Evolutionary conservation across 306 rosid genomes (phyloP).

Genomic region (Quercus suber): DNA sequence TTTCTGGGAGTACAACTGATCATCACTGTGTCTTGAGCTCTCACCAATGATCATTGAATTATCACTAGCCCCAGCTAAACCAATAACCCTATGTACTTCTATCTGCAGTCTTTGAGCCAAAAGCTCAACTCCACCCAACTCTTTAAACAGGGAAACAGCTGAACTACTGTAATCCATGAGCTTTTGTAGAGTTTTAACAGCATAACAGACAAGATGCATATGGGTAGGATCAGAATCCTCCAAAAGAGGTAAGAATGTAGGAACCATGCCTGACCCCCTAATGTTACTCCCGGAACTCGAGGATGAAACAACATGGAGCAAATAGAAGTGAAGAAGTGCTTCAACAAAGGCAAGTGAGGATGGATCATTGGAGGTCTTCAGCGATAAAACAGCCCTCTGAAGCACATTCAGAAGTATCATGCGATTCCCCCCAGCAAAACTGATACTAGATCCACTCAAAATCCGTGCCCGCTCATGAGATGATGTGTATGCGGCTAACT

Average conservation of each 20-base stretch:
- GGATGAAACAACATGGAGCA: slow-evolving; percentile 92
- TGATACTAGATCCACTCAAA: slow-evolving; percentile 83
- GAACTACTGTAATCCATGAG: slow-evolving; percentile 98
- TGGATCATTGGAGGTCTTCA: slow-evolving; percentile 81
- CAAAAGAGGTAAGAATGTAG: slow-evolving; percentile 90
- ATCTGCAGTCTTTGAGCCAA: slow-evolving; percentile 82
- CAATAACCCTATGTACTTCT: slow-evolving; percentile 85
- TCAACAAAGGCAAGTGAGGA: slow-evolving; percentile 90
- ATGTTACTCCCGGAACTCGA: slow-evolving; percentile 87
- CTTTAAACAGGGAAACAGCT: slow-evolving; percentile 90
- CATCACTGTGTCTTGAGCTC: slow-evolving; percentile 58
- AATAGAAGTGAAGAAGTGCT: slow-evolving; percentile 95
- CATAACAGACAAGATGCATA: slow-evolving; percentile 87
- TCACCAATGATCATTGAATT: slow-evolving; percentile 60
- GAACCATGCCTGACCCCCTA: slow-evolving; percentile 98
- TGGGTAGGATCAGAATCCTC: slow-evolving; percentile 91
- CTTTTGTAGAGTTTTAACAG: slow-evolving; percentile 95
- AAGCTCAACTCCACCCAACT: slow-evolving; percentile 90
- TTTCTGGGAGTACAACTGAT: slow-evolving; percentile 73
- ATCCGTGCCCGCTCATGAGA: slow-evolving; percentile 93
- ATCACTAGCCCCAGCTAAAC: slow-evolving; percentile 44
- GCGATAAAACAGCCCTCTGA: slow-evolving; percentile 80
- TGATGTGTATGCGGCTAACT: slow-evolving; percentile 91
- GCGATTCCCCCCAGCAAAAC: slow-evolving; percentile 94
- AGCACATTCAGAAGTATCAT: slow-evolving; percentile 92